Evolutionary conservation across 805 yeast genomes (phyloP).

Genomic region (Cephaloascus albidus): DNA sequence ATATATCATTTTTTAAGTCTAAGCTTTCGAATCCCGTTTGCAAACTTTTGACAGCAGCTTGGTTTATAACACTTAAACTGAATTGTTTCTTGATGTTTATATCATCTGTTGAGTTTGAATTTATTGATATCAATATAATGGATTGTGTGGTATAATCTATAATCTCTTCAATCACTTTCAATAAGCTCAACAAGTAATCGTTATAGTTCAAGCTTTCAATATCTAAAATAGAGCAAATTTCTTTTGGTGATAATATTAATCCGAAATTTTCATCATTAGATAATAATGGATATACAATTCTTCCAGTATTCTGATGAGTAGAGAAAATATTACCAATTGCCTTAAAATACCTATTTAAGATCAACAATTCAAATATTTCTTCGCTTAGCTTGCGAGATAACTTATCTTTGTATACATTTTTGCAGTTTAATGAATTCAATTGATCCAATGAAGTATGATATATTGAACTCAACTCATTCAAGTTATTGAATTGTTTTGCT

Average conservation of each 20-base stretch:
- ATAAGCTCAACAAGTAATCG: constrained; percentile 12
- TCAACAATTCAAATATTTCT: constrained; percentile 10
- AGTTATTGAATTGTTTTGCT: not conserved
- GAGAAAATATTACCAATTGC: constrained; percentile 6
- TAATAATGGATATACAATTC: constrained; percentile 4
- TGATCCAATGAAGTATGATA: constrained; percentile 1
- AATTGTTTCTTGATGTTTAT: constrained; percentile 5
- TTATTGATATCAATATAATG: constrained; percentile 11
- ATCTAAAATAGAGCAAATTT: constrained; percentile 4
- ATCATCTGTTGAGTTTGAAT: not conserved
- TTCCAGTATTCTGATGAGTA: not conserved
- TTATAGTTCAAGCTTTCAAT: constrained; percentile 8
- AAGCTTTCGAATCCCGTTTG: constrained; percentile 17
- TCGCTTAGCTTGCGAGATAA: constrained; percentile 9
- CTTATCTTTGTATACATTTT: constrained; percentile 10
- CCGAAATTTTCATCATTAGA: constrained; percentile 5
- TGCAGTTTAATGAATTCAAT: constrained; percentile 6
- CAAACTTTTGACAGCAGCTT: constrained; percentile 11
- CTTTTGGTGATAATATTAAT: constrained; percentile 11
- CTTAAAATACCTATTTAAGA: constrained; percentile 10
- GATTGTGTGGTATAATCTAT: constrained; percentile 16
- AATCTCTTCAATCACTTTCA: constrained; percentile 12
- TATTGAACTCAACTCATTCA: constrained; percentile 1
- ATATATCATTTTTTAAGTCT: constrained; percentile 18
- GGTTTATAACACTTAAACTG: constrained; percentile 12